Percentiles rank a stretch among this genome's conserved stretches.
phyloP scores from a whole-genome alignment of 345 rosid genomes.

The Acer campestre region DNA sequence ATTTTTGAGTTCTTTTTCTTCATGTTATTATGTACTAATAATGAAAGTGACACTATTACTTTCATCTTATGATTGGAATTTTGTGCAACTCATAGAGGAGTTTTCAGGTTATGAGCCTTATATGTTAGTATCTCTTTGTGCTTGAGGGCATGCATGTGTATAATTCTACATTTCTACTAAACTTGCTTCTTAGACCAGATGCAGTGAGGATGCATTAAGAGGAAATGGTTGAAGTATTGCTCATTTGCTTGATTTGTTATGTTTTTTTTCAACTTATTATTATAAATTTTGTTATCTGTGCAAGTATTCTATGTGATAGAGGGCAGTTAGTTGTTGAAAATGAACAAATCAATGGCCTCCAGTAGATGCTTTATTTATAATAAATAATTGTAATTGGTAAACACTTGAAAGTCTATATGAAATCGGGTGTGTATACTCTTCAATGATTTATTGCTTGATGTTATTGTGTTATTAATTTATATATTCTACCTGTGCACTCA shows the following conservation, averaged over 20 bases:
- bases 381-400: neutral
- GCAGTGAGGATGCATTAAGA: neutral
- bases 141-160: neutral
- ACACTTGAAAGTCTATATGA: neutral
- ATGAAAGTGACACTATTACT: neutral
- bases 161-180: neutral
- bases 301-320: neutral
- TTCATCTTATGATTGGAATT: neutral
- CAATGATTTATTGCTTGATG: neutral
- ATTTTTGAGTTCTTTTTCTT: neutral
- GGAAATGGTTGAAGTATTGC: neutral
- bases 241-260: neutral
- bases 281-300: neutral
- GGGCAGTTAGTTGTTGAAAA: neutral
- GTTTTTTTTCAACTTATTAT: neutral
- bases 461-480: neutral
- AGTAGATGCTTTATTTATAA: neutral
- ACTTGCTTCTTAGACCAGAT: neutral
- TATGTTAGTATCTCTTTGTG: neutral
- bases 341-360: neutral
- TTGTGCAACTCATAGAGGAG: neutral
- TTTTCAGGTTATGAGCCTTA: neutral
- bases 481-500: slow-evolving; percentile 32
- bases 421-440: neutral
- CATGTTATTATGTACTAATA: neutral